Percentiles rank a stretch among this genome's conserved stretches.
These are phyloP conservation scores for Nitzschia palea DNA, from an alignment of 108 stramenopile genomes.

Conservation along the genomic window DNA sequence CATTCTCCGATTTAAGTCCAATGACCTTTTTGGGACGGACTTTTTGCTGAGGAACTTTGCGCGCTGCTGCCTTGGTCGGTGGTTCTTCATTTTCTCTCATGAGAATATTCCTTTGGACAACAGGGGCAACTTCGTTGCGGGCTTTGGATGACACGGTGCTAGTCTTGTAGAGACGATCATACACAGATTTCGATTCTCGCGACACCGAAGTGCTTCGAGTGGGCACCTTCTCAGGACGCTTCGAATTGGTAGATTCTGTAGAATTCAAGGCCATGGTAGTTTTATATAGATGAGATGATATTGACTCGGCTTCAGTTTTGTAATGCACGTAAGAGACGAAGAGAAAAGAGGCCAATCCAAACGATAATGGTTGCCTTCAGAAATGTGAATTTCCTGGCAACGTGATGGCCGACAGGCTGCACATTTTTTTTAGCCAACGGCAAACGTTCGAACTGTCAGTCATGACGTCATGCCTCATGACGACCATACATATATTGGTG, in stretches of 20 bases:
- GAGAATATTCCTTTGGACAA: conserved; percentile 6
- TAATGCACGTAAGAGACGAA: no score
- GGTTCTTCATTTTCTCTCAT: conserved; percentile 12
- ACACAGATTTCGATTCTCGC: conserved; percentile 15
- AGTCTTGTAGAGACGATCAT: conserved; percentile 31
- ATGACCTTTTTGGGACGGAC: neutral
- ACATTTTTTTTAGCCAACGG: neutral
- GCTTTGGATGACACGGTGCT: conserved; percentile 17
- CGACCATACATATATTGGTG: no score
- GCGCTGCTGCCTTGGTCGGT: neutral
- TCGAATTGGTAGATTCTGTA: neutral
- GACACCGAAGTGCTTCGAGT: neutral
- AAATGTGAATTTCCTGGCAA: no score
- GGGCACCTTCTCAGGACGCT: conserved; percentile 5
- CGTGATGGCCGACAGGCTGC: no score
- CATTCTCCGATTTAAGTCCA: neutral
- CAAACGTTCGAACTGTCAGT: neutral
- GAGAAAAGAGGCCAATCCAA: no score
- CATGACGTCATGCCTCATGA: neutral
- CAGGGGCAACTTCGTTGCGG: conserved; percentile 14
- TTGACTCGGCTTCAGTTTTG: no score
- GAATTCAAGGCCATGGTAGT: neutral
- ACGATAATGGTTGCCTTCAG: no score
- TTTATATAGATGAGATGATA: neutral
- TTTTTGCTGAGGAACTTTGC: neutral